phyloP scores from a whole-genome alignment of 2,329 filamentous ascomycete species.

The Colletotrichum sidae region DNA sequence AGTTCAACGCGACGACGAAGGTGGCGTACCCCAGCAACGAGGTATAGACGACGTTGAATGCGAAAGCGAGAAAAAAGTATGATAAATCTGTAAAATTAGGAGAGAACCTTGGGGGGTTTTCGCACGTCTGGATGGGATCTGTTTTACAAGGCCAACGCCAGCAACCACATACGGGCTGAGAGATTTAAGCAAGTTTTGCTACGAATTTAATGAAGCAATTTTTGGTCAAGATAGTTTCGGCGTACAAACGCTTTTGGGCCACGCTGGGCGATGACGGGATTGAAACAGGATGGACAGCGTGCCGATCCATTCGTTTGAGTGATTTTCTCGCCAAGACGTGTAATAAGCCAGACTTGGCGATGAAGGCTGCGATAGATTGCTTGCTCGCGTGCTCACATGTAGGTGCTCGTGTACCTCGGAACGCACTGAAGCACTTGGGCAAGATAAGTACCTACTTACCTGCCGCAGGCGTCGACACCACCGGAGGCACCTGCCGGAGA shows the following conservation, averaged over 20 bases:
- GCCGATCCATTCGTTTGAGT: constrained; percentile 6
- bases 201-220: constrained; percentile 13
- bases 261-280: too few relatives aligned
- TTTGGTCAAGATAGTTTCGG: background rate
- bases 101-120: background rate
- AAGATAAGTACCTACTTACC: too few relatives aligned
- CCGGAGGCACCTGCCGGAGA: too few relatives aligned
- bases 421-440: too few relatives aligned
- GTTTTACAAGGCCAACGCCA: too few relatives aligned
- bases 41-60: constrained; percentile 50
- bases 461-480: too few relatives aligned
- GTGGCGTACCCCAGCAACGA: constrained; percentile 81
- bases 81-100: constrained; percentile 7
- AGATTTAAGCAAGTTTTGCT: background rate
- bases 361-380: background rate
- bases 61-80: background rate
- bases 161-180: background rate
- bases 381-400: too few relatives aligned
- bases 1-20: constrained; percentile 72
- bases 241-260: too few relatives aligned
- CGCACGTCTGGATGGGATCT: too few relatives aligned
- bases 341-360: background rate
- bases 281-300: background rate
- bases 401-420: too few relatives aligned
- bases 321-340: constrained; percentile 12